phyloP scores from a whole-genome alignment of 2,329 filamentous ascomycete species.

The Escovopsis sp. region DNA sequence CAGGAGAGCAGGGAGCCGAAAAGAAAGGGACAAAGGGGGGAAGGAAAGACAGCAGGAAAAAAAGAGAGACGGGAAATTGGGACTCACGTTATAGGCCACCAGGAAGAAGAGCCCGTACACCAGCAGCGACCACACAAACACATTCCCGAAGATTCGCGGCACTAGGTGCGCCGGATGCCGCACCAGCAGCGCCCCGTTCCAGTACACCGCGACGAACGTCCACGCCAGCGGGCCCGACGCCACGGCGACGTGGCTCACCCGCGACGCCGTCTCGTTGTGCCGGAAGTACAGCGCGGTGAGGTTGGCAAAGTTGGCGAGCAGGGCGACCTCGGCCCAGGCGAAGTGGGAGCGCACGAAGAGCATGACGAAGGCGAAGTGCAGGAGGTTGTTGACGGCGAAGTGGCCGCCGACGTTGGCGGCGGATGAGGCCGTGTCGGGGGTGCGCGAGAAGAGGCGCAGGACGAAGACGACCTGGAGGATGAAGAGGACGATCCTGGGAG shows the following conservation, averaged over 20 bases:
- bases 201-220: constrained; percentile 77
- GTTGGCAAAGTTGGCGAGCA: constrained; percentile 72
- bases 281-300: constrained; percentile 67
- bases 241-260: constrained; percentile 61
- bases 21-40: no score
- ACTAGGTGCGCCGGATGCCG: constrained; percentile 47
- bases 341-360: constrained; percentile 68
- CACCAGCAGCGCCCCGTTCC: constrained; percentile 77
- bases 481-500: constrained; percentile 51
- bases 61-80: background rate
- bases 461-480: constrained; percentile 63
- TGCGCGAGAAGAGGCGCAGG: constrained; percentile 56
- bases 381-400: constrained; percentile 74
- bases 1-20: no score
- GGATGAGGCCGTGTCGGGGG: constrained; percentile 44
- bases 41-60: background rate
- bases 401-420: constrained; percentile 68
- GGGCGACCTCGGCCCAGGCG: constrained; percentile 57
- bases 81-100: constrained; percentile 48
- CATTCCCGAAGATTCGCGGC: constrained; percentile 68
- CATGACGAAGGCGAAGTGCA: constrained; percentile 69
- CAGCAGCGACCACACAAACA: constrained; percentile 76
- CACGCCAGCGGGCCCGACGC: constrained; percentile 66
- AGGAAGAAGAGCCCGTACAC: constrained; percentile 67
- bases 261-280: constrained; percentile 48